Evolutionary conservation across 202 grass and related monocot species (phyloP), one percentile per base, ranked within the genome.

Genomic region (Saccharum hybrid): DNA sequence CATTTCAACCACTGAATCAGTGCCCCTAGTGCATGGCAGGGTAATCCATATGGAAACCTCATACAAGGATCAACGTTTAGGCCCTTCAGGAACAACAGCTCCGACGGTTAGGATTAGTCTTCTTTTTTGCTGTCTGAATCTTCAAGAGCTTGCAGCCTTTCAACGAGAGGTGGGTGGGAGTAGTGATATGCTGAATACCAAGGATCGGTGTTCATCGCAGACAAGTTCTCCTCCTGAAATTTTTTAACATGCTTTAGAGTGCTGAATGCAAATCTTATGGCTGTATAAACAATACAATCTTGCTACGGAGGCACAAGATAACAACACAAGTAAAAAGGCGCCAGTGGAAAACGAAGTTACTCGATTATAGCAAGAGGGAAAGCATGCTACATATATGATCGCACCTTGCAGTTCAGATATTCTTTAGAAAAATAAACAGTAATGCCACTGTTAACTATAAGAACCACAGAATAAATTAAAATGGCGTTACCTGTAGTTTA

Each of bases 131-230:
- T 82, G 21, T 89, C 93, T 40, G 85, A 63, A 74, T 94, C 91
- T 71, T 96, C 91, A 4, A 99, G 80, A 54, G 93, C 88, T 33
- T 90, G 82, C 0, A 99, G 91, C 52, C 97, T 91, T 81, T 99
- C 97, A 28, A 99, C 97, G 52, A 99, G 93, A 21, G 97, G 97
- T 36, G 97, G 97, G 77, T 99, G 97, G 36, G 97, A 99, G 84
- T 99, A 96, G 86, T 96, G 93, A 75, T 99, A 99, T 21, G 97
- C 91, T 59, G 97, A 99, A 80, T 99, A 99, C 97, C 93, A 99
- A 16, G 90, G 91, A 88, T 99, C 93, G 4, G 91, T 99, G 84
- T 99, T 99, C 97, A 99, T 99, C 8, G 91, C 93, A 41, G 97
- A 96, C 72, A 99, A 79, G 87, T 96, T 99, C 86, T 99, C 97